These are phyloP conservation scores for Caryopteris hybrid DNA, from an alignment of 305 asterid genomes.

Conservation along the genomic window DNA sequence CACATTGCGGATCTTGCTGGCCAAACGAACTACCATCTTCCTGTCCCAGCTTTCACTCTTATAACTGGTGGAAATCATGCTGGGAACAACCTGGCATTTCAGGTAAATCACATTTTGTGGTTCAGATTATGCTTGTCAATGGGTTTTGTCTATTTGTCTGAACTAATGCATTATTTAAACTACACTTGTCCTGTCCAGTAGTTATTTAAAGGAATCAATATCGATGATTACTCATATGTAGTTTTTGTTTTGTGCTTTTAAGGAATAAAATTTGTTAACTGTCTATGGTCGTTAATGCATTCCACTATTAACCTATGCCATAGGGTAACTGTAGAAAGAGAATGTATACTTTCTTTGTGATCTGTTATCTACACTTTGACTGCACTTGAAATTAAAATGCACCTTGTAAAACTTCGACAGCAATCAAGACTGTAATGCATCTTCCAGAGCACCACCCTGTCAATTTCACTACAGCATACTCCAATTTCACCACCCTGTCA, in stretches of 20 bases:
- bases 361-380: neutral
- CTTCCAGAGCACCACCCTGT: neutral
- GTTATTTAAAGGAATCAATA: neutral
- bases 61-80: slow-evolving; percentile 92
- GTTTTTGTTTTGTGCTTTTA: neutral
- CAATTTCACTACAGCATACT: neutral
- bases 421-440: neutral
- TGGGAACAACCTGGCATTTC: slow-evolving; percentile 75
- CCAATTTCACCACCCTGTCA: neutral
- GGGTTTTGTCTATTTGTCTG: slow-evolving; percentile 1
- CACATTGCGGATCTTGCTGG: slow-evolving; percentile 98
- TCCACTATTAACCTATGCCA: neutral
- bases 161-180: too few relatives aligned
- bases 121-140: slow-evolving; percentile 2
- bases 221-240: neutral
- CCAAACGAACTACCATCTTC: slow-evolving; percentile 60
- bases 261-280: neutral
- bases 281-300: neutral
- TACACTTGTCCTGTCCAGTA: too few relatives aligned
- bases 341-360: neutral
- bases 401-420: neutral
- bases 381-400: neutral
- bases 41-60: slow-evolving; percentile 90
- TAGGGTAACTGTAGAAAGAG: neutral
- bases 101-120: slow-evolving; percentile 36